These are phyloP conservation scores for Candida ipomoeae DNA, from an alignment of 805 yeast genomes.

Conservation along the genomic window DNA sequence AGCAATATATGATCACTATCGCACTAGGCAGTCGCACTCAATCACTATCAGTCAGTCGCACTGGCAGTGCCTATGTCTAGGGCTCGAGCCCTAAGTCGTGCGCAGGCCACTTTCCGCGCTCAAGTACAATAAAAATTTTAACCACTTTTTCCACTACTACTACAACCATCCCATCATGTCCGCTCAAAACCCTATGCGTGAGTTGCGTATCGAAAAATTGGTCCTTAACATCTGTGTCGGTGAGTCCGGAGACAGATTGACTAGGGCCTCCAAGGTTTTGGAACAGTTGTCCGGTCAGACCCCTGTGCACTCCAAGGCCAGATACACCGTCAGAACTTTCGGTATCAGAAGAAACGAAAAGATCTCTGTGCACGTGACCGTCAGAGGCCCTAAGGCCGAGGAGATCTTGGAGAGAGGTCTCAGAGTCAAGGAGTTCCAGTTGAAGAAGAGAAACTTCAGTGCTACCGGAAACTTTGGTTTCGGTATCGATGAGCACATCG, in stretches of 20 bases:
- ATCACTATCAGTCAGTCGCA: no score
- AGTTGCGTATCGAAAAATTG: constrained; percentile 97
- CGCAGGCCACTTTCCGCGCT: constrained; percentile 6
- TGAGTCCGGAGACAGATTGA: constrained; percentile 99
- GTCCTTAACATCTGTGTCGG: constrained; percentile 99
- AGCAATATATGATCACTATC: no score
- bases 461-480: constrained; percentile 99
- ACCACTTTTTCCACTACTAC: constrained; percentile 2
- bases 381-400: constrained; percentile 98
- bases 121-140: constrained; percentile 9
- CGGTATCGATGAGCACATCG: constrained; percentile 99
- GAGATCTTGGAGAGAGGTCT: constrained; percentile 99
- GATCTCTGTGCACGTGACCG: constrained; percentile 98
- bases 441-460: constrained; percentile 90
- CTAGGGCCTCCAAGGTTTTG: constrained; percentile 99
- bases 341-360: constrained; percentile 99
- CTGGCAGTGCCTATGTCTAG: background rate
- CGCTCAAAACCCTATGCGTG: constrained; percentile 95
- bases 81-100: constrained; percentile 13
- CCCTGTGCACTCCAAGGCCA: constrained; percentile 99
- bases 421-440: constrained; percentile 99
- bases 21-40: no score
- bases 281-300: constrained; percentile 99
- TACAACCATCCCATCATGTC: constrained; percentile 16
- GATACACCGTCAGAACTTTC: constrained; percentile 99